phyloP scores from a whole-genome alignment of 2,329 filamentous ascomycete genomes.

The Fusarium graminum region DNA sequence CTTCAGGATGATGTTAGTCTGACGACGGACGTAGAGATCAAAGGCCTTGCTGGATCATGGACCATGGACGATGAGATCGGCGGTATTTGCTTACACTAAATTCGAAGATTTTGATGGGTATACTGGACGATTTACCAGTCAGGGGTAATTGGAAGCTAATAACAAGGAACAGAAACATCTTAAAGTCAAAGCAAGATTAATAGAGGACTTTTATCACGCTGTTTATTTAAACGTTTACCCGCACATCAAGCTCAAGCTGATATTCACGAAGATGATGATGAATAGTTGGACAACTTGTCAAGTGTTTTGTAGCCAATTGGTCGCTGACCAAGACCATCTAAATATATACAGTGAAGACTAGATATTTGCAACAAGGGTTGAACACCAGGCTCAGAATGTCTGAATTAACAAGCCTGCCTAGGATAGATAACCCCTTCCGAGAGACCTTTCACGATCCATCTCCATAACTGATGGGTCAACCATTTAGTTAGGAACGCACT shows the following conservation, averaged over 20 bases:
- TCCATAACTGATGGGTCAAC: constrained; percentile 11
- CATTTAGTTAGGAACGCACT: constrained; percentile 45
- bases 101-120: neutral
- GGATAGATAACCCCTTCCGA: constrained; percentile 7
- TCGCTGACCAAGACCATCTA: constrained; percentile 25
- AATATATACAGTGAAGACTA: constrained; percentile 44
- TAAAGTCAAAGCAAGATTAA: neutral
- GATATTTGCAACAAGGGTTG: constrained; percentile 35
- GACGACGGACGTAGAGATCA: constrained; percentile 63
- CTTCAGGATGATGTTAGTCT: constrained; percentile 57
- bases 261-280: neutral
- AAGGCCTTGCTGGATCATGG: constrained; percentile 86
- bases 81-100: constrained; percentile 68
- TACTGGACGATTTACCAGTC: neutral
- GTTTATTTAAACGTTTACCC: no score
- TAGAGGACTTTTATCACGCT: no score
- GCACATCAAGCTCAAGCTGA: neutral
- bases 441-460: constrained; percentile 2
- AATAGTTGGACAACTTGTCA: constrained; percentile 26
- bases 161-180: constrained; percentile 2
- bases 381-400: constrained; percentile 33
- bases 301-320: constrained; percentile 23
- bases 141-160: constrained; percentile 16
- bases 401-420: constrained; percentile 26
- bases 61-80: constrained; percentile 85